These are phyloP conservation scores for Colletotrichum tofieldiae DNA, from an alignment of 2,329 filamentous ascomycete genomes.

Conservation along the genomic window DNA sequence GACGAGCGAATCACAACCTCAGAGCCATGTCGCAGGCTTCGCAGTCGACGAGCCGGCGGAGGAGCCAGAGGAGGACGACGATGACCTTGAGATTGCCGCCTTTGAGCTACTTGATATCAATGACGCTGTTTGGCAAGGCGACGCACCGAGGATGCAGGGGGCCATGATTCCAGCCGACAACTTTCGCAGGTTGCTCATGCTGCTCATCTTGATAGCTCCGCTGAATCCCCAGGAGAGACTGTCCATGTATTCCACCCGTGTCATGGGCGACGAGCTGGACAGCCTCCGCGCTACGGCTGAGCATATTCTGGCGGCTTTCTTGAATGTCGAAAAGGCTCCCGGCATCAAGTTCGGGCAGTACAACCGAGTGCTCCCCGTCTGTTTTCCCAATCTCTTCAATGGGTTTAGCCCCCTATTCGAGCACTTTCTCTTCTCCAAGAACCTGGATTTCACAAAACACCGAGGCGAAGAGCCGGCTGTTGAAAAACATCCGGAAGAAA, in stretches of 20 bases:
- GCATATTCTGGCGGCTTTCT: conserved; percentile 76
- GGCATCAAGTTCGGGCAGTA: conserved; percentile 76
- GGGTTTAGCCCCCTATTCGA: conserved; percentile 80
- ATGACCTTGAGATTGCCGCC: conserved; percentile 78
- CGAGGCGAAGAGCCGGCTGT: conserved; percentile 51
- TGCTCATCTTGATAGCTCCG: conserved; percentile 78
- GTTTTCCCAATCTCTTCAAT: conserved; percentile 77
- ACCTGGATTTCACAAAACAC: conserved; percentile 75
- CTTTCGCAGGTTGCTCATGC: conserved; percentile 78
- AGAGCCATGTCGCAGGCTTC: conserved; percentile 57
- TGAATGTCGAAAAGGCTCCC: conserved; percentile 74
- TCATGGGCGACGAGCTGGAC: conserved; percentile 70
- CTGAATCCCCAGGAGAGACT: conserved; percentile 76
- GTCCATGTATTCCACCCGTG: conserved; percentile 71
- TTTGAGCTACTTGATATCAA: conserved; percentile 78
- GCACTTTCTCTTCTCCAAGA: conserved; percentile 82
- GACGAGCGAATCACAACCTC: conserved; percentile 7
- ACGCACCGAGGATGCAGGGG: conserved; percentile 67
- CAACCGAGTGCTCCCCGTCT: conserved; percentile 70
- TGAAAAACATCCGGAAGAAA: conserved; percentile 44
- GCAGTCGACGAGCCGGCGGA: conserved; percentile 62
- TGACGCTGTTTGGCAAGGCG: conserved; percentile 71
- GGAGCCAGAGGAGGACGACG: conserved; percentile 66
- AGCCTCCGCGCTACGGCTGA: conserved; percentile 75
- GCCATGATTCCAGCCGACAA: conserved; percentile 83